phyloP scores from a whole-genome alignment of 306 rosid genomes.

The Notholithocarpus densiflorus region DNA sequence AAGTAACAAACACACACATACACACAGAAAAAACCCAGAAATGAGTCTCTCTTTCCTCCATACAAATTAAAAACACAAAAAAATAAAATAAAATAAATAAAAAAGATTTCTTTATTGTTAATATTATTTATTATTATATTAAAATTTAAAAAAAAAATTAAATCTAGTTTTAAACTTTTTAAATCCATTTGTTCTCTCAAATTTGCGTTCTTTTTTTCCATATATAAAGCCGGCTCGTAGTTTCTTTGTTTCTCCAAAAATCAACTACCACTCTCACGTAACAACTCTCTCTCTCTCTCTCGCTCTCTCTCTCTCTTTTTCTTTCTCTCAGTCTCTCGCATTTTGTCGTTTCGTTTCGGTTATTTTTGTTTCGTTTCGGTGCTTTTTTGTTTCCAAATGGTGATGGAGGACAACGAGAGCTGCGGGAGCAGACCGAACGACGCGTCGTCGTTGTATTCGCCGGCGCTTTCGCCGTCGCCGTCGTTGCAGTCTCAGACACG shows the following conservation, averaged over 20 bases:
- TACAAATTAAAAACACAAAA: no score
- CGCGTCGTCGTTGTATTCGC: slow-evolving; percentile 25
- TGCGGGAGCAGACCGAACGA: slow-evolving; percentile 53
- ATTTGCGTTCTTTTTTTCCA: slow-evolving; percentile 7
- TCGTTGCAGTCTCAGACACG: slow-evolving; percentile 34
- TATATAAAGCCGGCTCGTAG: slow-evolving; percentile 16
- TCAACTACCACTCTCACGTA: slow-evolving; percentile 27
- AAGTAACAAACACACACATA: no score
- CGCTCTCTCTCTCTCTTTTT: no score
- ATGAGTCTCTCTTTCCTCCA: no score
- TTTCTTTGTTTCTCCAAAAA: slow-evolving; percentile 10
- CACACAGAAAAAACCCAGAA: no score
- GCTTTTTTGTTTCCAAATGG: slow-evolving; percentile 32
- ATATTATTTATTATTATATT: no score
- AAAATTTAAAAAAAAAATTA: no score
- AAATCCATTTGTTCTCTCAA: neutral
- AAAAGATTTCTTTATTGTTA: no score
- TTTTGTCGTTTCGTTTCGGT: neutral
- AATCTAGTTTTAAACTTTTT: no score
- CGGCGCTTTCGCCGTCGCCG: no score
- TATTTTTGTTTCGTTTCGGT: neutral
- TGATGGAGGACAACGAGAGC: slow-evolving; percentile 71
- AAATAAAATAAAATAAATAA: no score
- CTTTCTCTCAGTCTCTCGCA: neutral
- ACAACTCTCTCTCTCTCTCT: neutral